These are phyloP conservation scores for Diutina mesorugosa DNA, from an alignment of 1,139 yeast genomes.

Conservation along the genomic window DNA sequence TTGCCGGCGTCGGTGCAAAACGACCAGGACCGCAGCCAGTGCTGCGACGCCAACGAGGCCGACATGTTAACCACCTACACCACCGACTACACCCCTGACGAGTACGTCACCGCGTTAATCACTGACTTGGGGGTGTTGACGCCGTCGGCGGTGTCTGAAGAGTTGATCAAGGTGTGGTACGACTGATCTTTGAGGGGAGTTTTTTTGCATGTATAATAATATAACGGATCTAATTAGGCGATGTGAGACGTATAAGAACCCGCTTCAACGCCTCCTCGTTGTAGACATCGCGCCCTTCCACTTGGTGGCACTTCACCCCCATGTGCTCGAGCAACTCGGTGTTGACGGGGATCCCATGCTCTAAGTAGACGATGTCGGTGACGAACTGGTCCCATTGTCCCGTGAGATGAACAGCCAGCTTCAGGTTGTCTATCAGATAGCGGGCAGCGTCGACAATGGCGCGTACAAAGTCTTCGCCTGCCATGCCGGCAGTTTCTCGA, in stretches of 20 bases:
- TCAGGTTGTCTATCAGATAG: conserved; percentile 16
- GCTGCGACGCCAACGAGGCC: conserved; percentile 17
- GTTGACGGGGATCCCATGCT: conserved; percentile 37
- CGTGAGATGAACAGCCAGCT: conserved; percentile 5
- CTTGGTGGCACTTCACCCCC: conserved; percentile 36
- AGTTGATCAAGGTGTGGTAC: conserved; percentile 95
- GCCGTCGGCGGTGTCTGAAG: conserved; percentile 96
- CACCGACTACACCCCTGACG: conserved; percentile 92
- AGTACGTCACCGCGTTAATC: conserved; percentile 86
- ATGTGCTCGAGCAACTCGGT: conserved; percentile 16
- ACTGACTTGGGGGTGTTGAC: conserved; percentile 95
- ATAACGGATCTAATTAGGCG: neutral
- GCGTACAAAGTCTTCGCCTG: conserved; percentile 44
- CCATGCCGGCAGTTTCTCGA: conserved; percentile 63
- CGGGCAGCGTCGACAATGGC: conserved; percentile 39
- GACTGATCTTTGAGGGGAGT: conserved; percentile 29
- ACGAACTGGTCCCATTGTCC: conserved; percentile 29
- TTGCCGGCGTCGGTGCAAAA: conserved; percentile 43
- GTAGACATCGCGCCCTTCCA: conserved; percentile 13
- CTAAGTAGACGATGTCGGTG: conserved; percentile 45
- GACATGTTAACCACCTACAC: conserved; percentile 21
- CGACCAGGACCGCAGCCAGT: conserved; percentile 6
- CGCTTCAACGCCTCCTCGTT: neutral
- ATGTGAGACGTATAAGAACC: neutral
- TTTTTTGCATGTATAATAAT: neutral